Conservation (phyloP, 495 filamentous ascomycete species). For the Immersiella caudata region DNA sequence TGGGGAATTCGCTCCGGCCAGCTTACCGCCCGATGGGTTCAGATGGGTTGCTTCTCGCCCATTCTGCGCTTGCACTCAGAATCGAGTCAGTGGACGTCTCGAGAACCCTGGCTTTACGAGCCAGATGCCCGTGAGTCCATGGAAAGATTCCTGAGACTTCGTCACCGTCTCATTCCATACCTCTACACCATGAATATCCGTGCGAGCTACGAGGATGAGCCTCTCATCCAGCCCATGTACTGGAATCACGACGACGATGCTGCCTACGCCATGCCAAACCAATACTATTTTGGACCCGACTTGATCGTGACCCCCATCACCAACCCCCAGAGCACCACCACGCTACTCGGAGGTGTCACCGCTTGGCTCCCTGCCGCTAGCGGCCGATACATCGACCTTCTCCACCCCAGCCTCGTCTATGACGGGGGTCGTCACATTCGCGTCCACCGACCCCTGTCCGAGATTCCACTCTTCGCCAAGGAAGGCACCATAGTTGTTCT, state of each 20-base stretch:
- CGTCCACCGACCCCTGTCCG: conserved; percentile 46
- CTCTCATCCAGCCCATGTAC: conserved; percentile 62
- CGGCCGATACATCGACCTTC: conserved; percentile 54
- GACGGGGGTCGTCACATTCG: conserved; percentile 52
- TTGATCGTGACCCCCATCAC: conserved; percentile 59
- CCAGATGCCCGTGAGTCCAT: conserved; percentile 44
- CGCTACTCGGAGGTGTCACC: conserved; percentile 42
- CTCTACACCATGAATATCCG: conserved; percentile 59
- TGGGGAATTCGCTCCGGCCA: conserved; percentile 56
- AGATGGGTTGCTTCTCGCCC: conserved; percentile 60
- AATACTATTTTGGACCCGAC: conserved; percentile 58
- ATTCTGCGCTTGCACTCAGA: conserved; percentile 60
- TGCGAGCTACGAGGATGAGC: conserved; percentile 45
- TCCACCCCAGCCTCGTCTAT: conserved; percentile 52
- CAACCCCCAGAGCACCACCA: conserved; percentile 41
- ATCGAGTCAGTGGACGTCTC: conserved; percentile 54
- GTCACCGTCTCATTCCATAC: conserved; percentile 60
- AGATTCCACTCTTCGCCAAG: conserved; percentile 54
- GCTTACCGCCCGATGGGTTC: conserved; percentile 59
- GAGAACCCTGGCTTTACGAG: conserved; percentile 61
- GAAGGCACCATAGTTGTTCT: conserved; percentile 60
- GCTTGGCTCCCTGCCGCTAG: conserved; percentile 53
- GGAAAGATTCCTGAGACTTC: conserved; percentile 49
- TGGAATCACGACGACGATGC: conserved; percentile 55
- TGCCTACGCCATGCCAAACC: conserved; percentile 55